Base-by-base conservation (phyloP, 805 yeast species). In the Hanseniaspora taiwanica region DNA sequence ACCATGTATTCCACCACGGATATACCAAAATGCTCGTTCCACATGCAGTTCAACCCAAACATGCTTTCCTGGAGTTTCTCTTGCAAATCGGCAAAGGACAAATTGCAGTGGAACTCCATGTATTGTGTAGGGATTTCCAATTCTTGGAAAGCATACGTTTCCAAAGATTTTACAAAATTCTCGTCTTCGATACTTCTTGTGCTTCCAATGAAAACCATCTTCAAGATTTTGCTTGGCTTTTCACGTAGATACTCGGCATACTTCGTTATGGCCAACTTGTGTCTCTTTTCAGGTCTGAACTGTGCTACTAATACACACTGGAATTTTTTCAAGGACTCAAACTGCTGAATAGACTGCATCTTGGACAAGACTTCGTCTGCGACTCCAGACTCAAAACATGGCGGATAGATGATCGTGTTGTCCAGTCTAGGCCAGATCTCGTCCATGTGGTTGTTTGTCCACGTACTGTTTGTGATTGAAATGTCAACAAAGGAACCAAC, bases 11-110 rank as follows among this genome's bases (percentile, higher is more conserved):
- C 99, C 6, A 91, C 98, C 4, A 91, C 89, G 1, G 95, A 89
- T 52, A 91, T 91, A 16, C 99, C 99, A 58, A 91, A 91, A 63
- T 91, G 99, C 64, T 91, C 99, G 60, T 91, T 91, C 98, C 98
- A 91, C 99, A 91, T 91, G 23, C 94, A 86, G 53, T 91, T 89
- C 31, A 91, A 65, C 4, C 98, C 98, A 52, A 74, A 76, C 20
- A 76, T 72, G 2, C 85, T 72, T 12, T 58, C 62, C 10, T 63
- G 50, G 25, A 93, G 64, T 40, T 73, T 68, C 21, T 61, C 53
- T 39, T 74, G 63, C 12, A 93, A 76, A 14, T 66, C 69, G 1
- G 65, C 67, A 62, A 83, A 83, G 8, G 84, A 69, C 21, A 89
- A 80, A 60, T 91, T 93, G 4, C 81, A 69, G 1, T 77, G 63